Evolutionary conservation across 768 basidiomycete species (phyloP), one percentile per base, ranked within the genome.

Genomic region (Chiua virens): DNA sequence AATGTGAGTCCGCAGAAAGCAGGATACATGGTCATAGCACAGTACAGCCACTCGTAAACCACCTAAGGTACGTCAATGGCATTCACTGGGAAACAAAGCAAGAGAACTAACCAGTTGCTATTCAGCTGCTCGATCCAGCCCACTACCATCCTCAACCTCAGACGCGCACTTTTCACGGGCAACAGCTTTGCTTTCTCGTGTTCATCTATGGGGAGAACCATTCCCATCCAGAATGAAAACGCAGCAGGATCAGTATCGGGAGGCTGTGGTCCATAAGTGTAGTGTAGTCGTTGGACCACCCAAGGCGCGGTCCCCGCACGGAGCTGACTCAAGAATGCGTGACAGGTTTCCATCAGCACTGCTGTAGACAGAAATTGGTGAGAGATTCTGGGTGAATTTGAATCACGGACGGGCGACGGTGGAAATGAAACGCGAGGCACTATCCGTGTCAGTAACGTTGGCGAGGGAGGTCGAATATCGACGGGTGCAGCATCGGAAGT

Each of bases 101-200:
- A 51, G 30, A 39, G 42, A 18, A 56, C 67, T 49, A 64, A 83
- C 82, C 82, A 85, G 43, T 79, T 75, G 47, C 75, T 74, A 46
- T 79, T 74, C 50, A 89, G 71, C 62, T 82, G 80, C 72, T 97
- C 92, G 61, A 98, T 95, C 96, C 96, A 98, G 62, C 92, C 89
- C 23, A 90, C 89, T 51, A 97, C 87, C 60, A 98, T 76, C 49
- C 87, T 76, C 47, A 98, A 72, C 28, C 96, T 78, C 54, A 97
- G 74, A 23, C 87, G 79, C 1, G 89, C 78, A 47, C 83, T 89
- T 52, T 84, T 81, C 45, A 95, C 85, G 1, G 92, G 89, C 11
- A 95, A 75, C 9, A 98, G 78, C 60, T 93, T 88, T 13, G 92
- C 77, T 67, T 94, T 92, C 73, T 93, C 89, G 60, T 85, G 79